phyloP scores from a whole-genome alignment of 2,329 filamentous ascomycete genomes.

The Aspergillus carbonarius region DNA sequence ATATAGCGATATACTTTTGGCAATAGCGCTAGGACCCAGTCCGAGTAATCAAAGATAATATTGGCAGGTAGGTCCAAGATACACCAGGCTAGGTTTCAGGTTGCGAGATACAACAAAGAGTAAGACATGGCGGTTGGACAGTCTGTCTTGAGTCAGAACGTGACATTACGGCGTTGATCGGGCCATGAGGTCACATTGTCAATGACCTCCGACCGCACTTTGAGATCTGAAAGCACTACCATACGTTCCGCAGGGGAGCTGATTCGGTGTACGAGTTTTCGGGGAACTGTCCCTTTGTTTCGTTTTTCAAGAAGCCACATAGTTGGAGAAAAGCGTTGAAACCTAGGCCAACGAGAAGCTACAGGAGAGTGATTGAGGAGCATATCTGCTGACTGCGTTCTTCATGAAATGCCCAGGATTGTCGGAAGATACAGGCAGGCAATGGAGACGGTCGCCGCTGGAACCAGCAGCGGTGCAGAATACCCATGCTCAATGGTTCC shows the following conservation, averaged over 20 bases:
- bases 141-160: constrained; percentile 4
- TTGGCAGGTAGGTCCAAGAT: background rate
- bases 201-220: background rate
- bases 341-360: background rate
- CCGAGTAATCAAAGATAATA: background rate
- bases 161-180: constrained; percentile 12
- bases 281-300: too few relatives aligned
- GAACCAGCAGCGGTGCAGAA: background rate
- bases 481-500: background rate
- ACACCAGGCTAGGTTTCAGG: background rate
- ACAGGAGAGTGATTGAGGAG: background rate
- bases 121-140: background rate
- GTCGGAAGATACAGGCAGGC: constrained; percentile 12
- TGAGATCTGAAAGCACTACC: background rate
- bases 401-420: constrained; percentile 12
- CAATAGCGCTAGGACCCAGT: background rate
- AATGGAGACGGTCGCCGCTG: background rate
- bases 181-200: background rate
- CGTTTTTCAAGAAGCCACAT: too few relatives aligned
- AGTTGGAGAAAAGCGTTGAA: background rate
- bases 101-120: background rate
- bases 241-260: background rate
- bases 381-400: background rate
- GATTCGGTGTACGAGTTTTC: background rate
- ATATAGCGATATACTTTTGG: background rate